Percentiles rank a stretch among this genome's conserved stretches.
phyloP scores from a whole-genome alignment of 2,329 filamentous ascomycete genomes.

The Colletotrichum sp. region DNA sequence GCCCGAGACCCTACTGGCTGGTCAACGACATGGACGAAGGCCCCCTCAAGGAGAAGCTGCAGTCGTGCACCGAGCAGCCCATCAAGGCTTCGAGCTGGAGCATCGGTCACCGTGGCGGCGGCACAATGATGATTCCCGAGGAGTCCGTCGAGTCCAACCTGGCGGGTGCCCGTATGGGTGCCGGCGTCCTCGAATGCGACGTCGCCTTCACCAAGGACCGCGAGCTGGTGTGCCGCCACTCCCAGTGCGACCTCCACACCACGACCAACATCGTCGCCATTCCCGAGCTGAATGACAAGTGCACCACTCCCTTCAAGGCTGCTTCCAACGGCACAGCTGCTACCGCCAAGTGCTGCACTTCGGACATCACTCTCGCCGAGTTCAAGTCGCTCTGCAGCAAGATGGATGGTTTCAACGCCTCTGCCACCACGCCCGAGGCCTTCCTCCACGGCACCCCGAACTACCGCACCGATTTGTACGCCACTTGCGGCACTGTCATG shows the following conservation, averaged over 20 bases:
- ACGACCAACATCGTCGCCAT: conserved; percentile 71
- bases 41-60: conserved; percentile 63
- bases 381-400: conserved; percentile 73
- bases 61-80: conserved; percentile 59
- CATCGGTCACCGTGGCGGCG: conserved; percentile 66
- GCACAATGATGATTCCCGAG: conserved; percentile 68
- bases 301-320: conserved; percentile 65
- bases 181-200: conserved; percentile 71
- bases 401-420: conserved; percentile 69
- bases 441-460: conserved; percentile 63
- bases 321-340: conserved; percentile 56
- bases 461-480: conserved; percentile 71
- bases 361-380: conserved; percentile 71
- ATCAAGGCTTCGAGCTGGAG: conserved; percentile 59
- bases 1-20: conserved; percentile 69
- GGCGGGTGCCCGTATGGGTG: conserved; percentile 71
- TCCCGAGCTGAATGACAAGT: conserved; percentile 68
- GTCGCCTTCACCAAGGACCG: conserved; percentile 70
- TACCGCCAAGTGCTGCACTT: conserved; percentile 72
- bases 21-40: conserved; percentile 67
- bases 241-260: conserved; percentile 71
- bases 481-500: conserved; percentile 66
- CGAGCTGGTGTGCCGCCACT: conserved; percentile 72
- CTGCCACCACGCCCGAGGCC: conserved; percentile 60
- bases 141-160: conserved; percentile 64